These are phyloP conservation scores for Verbena officinalis DNA, from an alignment of 257 asterid genomes.

Conservation along the genomic window DNA sequence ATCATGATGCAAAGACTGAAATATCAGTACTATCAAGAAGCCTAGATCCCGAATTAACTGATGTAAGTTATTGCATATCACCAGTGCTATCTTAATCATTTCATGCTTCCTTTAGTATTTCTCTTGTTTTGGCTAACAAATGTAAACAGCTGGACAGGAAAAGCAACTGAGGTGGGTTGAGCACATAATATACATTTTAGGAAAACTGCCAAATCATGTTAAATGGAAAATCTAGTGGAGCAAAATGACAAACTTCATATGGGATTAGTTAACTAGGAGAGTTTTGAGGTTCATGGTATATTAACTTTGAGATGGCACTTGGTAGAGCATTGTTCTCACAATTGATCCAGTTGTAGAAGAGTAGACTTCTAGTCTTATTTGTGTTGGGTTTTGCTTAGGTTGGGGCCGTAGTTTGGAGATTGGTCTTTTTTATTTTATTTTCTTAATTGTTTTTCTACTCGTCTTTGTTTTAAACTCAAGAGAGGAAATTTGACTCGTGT, in stretches of 20 bases:
- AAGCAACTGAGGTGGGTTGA: background rate
- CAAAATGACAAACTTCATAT: background rate
- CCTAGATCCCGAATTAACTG: conserved; percentile 85
- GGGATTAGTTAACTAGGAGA: background rate
- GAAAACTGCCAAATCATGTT: background rate
- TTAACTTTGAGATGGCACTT: background rate
- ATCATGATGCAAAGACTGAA: conserved; percentile 80
- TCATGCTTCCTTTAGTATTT: too few relatives aligned
- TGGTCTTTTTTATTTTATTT: too few relatives aligned
- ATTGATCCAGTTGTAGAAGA: background rate
- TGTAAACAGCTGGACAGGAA: conserved; percentile 12
- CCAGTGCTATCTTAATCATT: conserved; percentile 28
- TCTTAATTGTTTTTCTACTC: too few relatives aligned
- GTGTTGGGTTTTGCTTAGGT: background rate
- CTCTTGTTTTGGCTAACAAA: conserved; percentile 1
- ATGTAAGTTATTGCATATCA: conserved; percentile 48
- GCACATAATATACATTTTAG: background rate
- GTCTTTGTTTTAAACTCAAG: too few relatives aligned
- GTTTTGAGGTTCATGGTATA: background rate
- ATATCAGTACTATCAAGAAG: conserved; percentile 71
- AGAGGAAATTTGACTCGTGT: too few relatives aligned
- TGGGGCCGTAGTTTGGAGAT: too few relatives aligned
- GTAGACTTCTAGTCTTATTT: background rate
- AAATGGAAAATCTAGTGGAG: background rate
- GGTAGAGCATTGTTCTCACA: background rate